Conservation (phyloP, 208 protist genomes). For the Leishmania turanica region DNA sequence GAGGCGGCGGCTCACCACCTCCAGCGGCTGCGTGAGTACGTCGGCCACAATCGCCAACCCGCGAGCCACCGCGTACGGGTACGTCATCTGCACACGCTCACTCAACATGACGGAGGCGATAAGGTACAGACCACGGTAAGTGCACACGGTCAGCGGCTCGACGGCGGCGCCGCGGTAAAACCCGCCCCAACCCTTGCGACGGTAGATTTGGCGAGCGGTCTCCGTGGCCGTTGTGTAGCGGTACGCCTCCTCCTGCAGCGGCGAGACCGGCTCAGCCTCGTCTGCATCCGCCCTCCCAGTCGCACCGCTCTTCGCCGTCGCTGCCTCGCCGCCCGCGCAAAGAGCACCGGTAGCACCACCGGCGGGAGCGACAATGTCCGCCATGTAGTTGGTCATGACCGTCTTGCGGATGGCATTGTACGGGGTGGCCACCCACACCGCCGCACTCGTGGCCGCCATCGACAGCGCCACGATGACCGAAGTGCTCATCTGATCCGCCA, state of each 20-base stretch:
- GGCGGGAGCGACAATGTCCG: constrained; percentile 61
- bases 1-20: constrained; percentile 79
- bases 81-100: constrained; percentile 35
- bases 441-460: constrained; percentile 45
- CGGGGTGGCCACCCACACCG: constrained; percentile 71
- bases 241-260: constrained; percentile 47
- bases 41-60: constrained; percentile 62
- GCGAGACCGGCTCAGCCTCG: background rate
- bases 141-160: constrained; percentile 65
- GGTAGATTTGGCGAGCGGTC: constrained; percentile 51
- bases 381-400: constrained; percentile 81
- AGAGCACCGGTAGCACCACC: background rate
- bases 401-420: constrained; percentile 72
- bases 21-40: constrained; percentile 72
- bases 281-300: background rate
- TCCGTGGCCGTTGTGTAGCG: constrained; percentile 65
- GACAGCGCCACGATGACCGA: constrained; percentile 51
- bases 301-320: background rate
- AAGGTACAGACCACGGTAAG: constrained; percentile 71
- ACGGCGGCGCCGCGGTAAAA: constrained; percentile 70
- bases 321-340: background rate
- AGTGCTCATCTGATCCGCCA: constrained; percentile 45
- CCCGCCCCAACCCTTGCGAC: constrained; percentile 56
- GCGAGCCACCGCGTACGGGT: constrained; percentile 62
- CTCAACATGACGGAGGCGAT: constrained; percentile 37